Percentiles rank a stretch among this genome's conserved stretches.
Conservation (phyloP, 352 stramenopile species). For the Phytophthora agathidicida region DNA sequence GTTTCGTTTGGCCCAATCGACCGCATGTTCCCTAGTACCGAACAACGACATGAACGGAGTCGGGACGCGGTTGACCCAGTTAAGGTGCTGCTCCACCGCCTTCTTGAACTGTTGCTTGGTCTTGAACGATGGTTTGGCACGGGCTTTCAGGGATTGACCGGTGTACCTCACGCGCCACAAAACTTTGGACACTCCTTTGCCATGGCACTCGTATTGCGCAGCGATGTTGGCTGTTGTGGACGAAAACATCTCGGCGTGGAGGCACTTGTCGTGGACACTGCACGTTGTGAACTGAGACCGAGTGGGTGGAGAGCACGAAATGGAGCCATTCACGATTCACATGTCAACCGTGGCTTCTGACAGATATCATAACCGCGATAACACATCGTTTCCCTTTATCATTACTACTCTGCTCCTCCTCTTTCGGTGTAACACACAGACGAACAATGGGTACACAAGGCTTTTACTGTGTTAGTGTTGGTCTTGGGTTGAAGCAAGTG, state of each 20-base stretch:
- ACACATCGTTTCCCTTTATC: neutral
- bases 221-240: slow-evolving; percentile 1
- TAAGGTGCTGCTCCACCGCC: slow-evolving; percentile 15
- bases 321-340: slow-evolving; percentile 6
- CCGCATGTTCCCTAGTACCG: slow-evolving; percentile 4
- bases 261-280: slow-evolving; percentile 1
- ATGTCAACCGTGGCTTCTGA: slow-evolving; percentile 1
- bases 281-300: slow-evolving; percentile 22
- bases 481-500: too few relatives aligned
- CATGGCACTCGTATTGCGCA: slow-evolving; percentile 18
- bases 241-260: slow-evolving; percentile 1
- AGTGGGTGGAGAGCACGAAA: neutral
- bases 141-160: slow-evolving; percentile 20
- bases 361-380: slow-evolving; percentile 26
- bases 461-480: too few relatives aligned
- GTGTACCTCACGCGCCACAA: slow-evolving; percentile 28
- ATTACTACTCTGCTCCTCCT: too few relatives aligned
- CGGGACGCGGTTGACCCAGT: slow-evolving; percentile 19
- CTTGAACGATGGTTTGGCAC: slow-evolving; percentile 23
- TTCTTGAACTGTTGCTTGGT: slow-evolving; percentile 25
- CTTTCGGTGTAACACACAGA: too few relatives aligned
- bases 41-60: slow-evolving; percentile 25
- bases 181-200: slow-evolving; percentile 11
- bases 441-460: too few relatives aligned
- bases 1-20: slow-evolving; percentile 15